Evolutionary conservation across 495 filamentous ascomycete species (phyloP), one percentile per base, ranked within the genome.

Genomic region (Daldinia concentrica): DNA sequence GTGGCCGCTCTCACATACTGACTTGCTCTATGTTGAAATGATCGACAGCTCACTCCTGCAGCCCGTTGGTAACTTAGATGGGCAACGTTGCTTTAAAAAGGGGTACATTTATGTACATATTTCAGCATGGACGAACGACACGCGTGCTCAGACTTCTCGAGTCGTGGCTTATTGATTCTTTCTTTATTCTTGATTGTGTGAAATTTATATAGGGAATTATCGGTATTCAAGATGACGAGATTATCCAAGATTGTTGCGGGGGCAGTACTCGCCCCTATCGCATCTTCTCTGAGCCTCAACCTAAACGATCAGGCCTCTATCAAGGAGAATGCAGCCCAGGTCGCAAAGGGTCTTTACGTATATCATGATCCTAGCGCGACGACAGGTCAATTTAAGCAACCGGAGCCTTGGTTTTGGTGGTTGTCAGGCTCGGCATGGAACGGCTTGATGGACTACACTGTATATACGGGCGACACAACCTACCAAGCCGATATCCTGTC

Each of bases 401-500:
- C 91, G 1, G 79, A 87, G 64, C 89, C 91, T 0, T 95, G 93
- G 79, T 95, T 90, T 80, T 94, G 90, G 91, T 94, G 91, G 91
- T 87, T 93, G 72, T 88, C 88, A 0, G 92, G 92, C 15, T 89
- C 90, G 11, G 90, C 90, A 81, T 94, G 92, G 79, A 89, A 87
- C 60, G 81, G 89, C 2, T 70, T 98, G 63, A 83, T 97, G 67
- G 90, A 97, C 74, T 97, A 98, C 77, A 94, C 90, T 85, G 87
- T 85, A 68, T 90, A 91, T 64, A 97, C 94, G 0, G 88, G 89
- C 6, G 93, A 97, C 79, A 83, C 79, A 17, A 84, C 84, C 6
- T 96, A 92, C 79, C 92, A 94, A 79, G 82, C 89, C 36, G 83
- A 89, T 22, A 89, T 90, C 1, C 84, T 78, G 2, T 87, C 92